phyloP scores from a whole-genome alignment of 805 yeast species.

The Lachancea thermotolerans region DNA sequence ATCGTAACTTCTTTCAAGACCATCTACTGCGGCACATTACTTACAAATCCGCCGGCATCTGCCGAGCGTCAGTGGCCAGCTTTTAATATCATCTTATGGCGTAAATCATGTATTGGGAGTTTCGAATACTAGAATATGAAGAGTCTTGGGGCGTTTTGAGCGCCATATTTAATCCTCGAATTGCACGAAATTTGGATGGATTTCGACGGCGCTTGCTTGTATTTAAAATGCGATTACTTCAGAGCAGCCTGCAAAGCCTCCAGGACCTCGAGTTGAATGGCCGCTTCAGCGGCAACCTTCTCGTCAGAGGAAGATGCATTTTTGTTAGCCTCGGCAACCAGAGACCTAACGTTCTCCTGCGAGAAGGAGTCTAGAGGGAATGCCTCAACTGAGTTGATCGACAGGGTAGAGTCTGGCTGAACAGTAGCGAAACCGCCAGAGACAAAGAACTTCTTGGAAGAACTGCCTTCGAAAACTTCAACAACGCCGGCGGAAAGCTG shows the following conservation, averaged over 20 bases:
- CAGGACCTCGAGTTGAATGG: conserved; percentile 90
- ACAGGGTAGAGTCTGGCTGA: conserved; percentile 85
- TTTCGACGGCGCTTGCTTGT: background rate
- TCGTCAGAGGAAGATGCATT: conserved; percentile 80
- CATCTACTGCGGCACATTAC: too few species aligned
- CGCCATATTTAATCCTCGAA: background rate
- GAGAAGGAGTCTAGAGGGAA: conserved; percentile 85
- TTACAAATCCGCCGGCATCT: background rate
- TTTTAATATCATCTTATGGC: background rate
- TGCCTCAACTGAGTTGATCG: conserved; percentile 93
- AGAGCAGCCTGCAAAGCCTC: conserved; percentile 70
- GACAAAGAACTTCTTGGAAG: conserved; percentile 75
- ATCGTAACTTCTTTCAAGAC: too few species aligned
- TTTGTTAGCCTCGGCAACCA: conserved; percentile 91
- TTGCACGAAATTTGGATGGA: too few species aligned
- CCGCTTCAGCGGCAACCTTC: conserved; percentile 87
- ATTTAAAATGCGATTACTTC: conserved; percentile 13
- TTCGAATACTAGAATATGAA: conserved; percentile 5
- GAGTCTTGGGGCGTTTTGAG: background rate
- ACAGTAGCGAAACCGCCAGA: conserved; percentile 96
- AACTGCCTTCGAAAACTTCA: conserved; percentile 74
- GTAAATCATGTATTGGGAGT: conserved; percentile 6
- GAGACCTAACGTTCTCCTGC: conserved; percentile 65
- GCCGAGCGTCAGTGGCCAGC: background rate
- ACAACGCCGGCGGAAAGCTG: conserved; percentile 94